phyloP scores from a whole-genome alignment of 2,329 filamentous ascomycete species.

The Neonectria hederae region DNA sequence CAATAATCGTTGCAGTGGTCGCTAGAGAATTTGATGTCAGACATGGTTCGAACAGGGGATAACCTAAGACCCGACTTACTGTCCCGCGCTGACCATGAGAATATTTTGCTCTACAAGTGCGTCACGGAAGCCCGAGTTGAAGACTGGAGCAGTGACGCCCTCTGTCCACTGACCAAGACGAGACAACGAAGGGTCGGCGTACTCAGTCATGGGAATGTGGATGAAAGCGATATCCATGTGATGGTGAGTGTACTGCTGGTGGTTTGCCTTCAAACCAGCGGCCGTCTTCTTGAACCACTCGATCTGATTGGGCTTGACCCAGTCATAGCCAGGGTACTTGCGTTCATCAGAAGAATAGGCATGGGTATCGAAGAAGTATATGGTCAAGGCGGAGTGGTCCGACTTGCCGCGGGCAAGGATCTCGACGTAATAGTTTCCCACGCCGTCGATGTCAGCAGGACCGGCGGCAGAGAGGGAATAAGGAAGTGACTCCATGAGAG shows the following conservation, averaged over 20 bases:
- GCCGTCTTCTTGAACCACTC: constrained; percentile 91
- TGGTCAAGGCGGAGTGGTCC: constrained; percentile 87
- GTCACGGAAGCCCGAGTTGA: constrained; percentile 93
- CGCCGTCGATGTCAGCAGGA: constrained; percentile 83
- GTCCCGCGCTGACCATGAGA: constrained; percentile 88
- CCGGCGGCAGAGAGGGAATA: constrained; percentile 89
- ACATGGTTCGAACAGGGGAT: neutral
- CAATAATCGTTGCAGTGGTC: constrained; percentile 99
- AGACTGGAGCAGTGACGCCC: constrained; percentile 84
- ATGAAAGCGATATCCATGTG: constrained; percentile 98
- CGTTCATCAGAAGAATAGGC: constrained; percentile 90
- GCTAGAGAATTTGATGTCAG: constrained; percentile 53
- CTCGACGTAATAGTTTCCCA: constrained; percentile 95
- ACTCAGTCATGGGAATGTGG: constrained; percentile 95
- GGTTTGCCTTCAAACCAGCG: constrained; percentile 76
- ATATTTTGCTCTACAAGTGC: constrained; percentile 87
- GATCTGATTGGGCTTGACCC: constrained; percentile 94
- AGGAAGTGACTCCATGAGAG: constrained; percentile 83
- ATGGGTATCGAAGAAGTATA: constrained; percentile 97
- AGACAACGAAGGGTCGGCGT: constrained; percentile 70
- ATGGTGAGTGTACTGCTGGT: constrained; percentile 86
- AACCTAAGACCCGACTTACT: constrained; percentile 65
- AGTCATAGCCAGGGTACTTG: constrained; percentile 93
- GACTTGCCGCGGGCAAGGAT: constrained; percentile 81
- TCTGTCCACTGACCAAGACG: constrained; percentile 78